phyloP scores from a whole-genome alignment of 108 stramenopile genomes.

The Aurantiochytrium sp. region DNA sequence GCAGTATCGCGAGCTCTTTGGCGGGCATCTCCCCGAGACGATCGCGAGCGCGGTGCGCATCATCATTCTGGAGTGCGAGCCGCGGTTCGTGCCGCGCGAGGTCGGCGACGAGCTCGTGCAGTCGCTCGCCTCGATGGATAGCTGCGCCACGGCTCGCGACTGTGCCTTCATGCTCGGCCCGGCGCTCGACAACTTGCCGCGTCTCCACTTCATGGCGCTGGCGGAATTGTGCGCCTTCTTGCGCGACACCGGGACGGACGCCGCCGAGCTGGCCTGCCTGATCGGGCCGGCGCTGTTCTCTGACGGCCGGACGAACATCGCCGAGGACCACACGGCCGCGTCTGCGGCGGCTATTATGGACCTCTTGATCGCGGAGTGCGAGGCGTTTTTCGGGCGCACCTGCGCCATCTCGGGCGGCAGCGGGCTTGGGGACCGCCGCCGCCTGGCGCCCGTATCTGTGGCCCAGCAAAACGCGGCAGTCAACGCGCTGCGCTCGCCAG shows the following conservation, averaged over 20 bases:
- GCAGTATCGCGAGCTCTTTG: background rate
- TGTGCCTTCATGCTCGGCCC: background rate
- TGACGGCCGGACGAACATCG: background rate
- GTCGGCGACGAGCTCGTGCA: background rate
- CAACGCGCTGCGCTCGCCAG: too few species aligned
- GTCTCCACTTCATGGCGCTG: background rate
- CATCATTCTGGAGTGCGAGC: background rate
- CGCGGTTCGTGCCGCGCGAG: background rate
- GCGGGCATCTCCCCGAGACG: background rate
- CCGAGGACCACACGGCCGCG: conserved; percentile 2
- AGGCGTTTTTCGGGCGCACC: background rate
- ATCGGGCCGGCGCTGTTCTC: background rate
- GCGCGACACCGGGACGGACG: background rate
- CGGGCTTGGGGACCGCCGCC: background rate
- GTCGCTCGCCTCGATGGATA: background rate
- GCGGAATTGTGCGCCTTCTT: background rate
- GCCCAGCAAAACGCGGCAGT: background rate
- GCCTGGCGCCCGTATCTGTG: background rate
- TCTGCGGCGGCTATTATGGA: conserved; percentile 1
- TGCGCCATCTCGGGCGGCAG: background rate
- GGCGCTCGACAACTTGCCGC: background rate
- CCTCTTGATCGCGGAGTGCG: background rate
- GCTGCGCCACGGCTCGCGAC: background rate
- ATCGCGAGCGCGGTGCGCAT: background rate
- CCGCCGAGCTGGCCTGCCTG: background rate